Conservation (phyloP, 176 grass and related monocot species). For the Oropetium thomaeum region DNA sequence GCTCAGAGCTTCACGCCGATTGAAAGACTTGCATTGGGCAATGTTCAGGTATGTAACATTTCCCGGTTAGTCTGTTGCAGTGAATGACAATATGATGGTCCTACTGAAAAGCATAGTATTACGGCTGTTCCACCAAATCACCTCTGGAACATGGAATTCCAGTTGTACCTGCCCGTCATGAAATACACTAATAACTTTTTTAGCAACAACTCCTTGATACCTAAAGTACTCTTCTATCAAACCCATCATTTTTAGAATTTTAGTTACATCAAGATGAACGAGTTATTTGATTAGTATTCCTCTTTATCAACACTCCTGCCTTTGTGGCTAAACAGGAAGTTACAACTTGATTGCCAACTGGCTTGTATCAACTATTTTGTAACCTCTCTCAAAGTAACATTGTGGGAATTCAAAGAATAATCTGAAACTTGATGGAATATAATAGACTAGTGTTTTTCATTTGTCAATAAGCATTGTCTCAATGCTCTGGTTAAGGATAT, state of each 20-base stretch:
- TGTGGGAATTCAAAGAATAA: not conserved
- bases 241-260: not conserved
- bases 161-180: too few relatives aligned
- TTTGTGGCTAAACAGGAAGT: not conserved
- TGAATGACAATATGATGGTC: not conserved
- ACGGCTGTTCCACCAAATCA: not conserved
- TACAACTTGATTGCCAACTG: not conserved
- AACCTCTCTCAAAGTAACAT: not conserved
- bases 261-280: not conserved
- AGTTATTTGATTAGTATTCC: not conserved
- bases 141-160: constrained; percentile 17
- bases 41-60: constrained; percentile 53
- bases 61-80: not conserved
- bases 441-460: not conserved
- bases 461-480: not conserved
- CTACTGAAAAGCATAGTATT: not conserved
- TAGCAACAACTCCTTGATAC: not conserved
- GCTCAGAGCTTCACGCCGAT: constrained; percentile 28
- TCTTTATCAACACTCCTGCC: not conserved
- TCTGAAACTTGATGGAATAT: not conserved
- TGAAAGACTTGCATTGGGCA: constrained; percentile 72
- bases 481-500: not conserved
- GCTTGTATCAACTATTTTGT: not conserved
- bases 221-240: not conserved
- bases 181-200: not conserved